Conservation (phyloP, 169 alveolate species). For the Gregarina niphandrodes region DNA sequence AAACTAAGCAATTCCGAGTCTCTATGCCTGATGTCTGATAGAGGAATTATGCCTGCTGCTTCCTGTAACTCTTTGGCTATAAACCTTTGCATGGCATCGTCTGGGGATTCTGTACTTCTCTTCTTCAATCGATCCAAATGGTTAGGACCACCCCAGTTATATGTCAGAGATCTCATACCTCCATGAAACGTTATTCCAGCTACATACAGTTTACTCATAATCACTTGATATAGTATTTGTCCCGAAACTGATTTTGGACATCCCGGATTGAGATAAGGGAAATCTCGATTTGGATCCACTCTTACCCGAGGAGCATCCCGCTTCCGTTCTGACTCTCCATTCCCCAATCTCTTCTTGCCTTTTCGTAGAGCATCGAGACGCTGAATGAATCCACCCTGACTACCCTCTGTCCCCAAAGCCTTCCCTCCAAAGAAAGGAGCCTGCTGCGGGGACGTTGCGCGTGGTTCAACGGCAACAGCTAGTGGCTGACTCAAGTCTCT, state of each 20-base stretch:
- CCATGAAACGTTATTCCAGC: slow-evolving; percentile 51
- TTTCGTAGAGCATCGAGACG: no score
- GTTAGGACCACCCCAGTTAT: slow-evolving; percentile 47
- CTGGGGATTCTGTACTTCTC: slow-evolving; percentile 11
- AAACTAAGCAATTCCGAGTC: not conserved
- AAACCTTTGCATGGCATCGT: slow-evolving; percentile 24
- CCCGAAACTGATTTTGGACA: slow-evolving; percentile 27
- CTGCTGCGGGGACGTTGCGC: no score
- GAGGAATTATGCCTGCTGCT: slow-evolving; percentile 1
- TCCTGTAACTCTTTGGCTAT: slow-evolving; percentile 4
- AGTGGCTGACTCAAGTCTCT: no score
- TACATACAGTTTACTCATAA: slow-evolving; percentile 12
- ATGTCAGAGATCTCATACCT: slow-evolving; percentile 36
- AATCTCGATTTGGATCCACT: slow-evolving; percentile 19
- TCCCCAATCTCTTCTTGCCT: no score
- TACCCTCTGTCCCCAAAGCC: no score
- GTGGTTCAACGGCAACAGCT: no score
- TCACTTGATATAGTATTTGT: slow-evolving; percentile 25
- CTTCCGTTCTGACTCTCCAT: no score
- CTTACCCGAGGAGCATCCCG: no score
- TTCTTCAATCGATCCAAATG: slow-evolving; percentile 5
- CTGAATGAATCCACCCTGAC: no score
- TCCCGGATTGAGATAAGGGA: slow-evolving; percentile 2
- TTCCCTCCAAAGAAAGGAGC: no score
- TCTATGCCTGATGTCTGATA: not conserved